Percentiles rank a stretch among this genome's conserved stretches.
phyloP scores from a whole-genome alignment of 176 grass and related monocot species.

The Oryza glumipatula region DNA sequence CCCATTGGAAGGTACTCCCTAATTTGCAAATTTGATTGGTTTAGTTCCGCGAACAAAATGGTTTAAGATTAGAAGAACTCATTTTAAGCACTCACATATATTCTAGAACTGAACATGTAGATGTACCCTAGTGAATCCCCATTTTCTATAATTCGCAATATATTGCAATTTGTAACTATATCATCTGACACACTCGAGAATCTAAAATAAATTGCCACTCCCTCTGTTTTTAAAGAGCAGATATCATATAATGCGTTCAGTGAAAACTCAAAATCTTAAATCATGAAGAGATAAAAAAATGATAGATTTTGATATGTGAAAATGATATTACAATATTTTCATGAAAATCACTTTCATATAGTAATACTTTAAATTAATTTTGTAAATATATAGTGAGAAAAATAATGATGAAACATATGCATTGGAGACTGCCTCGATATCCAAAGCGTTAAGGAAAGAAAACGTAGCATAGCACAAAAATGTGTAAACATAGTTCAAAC shows the following conservation, averaged over 20 bases:
- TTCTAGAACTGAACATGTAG: background rate
- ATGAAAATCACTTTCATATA: background rate
- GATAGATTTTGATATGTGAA: too few relatives aligned
- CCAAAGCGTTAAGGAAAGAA: background rate
- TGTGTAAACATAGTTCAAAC: background rate
- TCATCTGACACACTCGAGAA: too few relatives aligned
- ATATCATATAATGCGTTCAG: background rate
- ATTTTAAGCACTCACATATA: background rate
- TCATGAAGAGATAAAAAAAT: background rate
- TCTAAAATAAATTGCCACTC: background rate
- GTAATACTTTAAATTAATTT: background rate
- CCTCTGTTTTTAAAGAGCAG: background rate
- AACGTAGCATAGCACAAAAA: background rate
- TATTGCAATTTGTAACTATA: background rate
- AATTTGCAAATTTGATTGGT: background rate
- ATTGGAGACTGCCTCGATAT: background rate
- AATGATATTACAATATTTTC: too few relatives aligned
- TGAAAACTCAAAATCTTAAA: background rate
- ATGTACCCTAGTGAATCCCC: background rate
- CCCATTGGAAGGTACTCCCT: constrained; percentile 99
- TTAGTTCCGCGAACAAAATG: too few relatives aligned
- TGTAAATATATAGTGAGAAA: too few relatives aligned
- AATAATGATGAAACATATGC: too few relatives aligned
- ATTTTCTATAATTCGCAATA: background rate
- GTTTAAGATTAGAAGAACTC: background rate